phyloP scores from a whole-genome alignment of 371 early-diverging fungal species.

The Mucor lusitanicus region DNA sequence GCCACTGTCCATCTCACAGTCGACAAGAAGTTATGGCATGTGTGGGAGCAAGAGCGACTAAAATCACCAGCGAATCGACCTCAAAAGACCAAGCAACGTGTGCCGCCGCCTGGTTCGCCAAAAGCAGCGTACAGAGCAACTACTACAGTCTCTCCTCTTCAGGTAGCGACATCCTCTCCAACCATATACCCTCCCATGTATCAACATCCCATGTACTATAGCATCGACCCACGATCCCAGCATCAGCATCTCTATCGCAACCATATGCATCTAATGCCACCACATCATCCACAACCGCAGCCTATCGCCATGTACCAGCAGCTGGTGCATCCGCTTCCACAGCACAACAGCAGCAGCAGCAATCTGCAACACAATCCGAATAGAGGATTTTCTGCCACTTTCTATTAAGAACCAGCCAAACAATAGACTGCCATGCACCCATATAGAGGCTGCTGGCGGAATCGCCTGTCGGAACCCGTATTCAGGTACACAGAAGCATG shows the following conservation, averaged over 20 bases:
- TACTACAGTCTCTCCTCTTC: background rate
- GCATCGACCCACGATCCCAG: background rate
- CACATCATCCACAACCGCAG: background rate
- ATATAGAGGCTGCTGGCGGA: too few relatives aligned
- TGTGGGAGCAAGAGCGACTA: constrained; percentile 1
- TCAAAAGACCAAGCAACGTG: background rate
- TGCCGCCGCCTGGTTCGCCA: background rate
- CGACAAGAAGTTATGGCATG: constrained; percentile 2
- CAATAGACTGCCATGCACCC: too few relatives aligned
- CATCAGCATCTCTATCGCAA: background rate
- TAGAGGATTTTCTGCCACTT: background rate
- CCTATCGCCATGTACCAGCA: background rate
- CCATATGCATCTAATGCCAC: background rate
- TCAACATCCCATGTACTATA: background rate
- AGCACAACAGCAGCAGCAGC: background rate
- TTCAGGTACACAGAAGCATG: constrained; percentile 5
- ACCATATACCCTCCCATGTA: background rate
- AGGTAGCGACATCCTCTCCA: background rate
- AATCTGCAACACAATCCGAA: background rate
- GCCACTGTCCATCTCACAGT: constrained; percentile 33
- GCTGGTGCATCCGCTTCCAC: too few relatives aligned
- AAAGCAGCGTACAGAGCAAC: background rate
- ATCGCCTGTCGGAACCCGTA: too few relatives aligned
- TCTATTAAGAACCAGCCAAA: background rate
- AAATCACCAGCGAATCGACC: background rate